Base-by-base conservation (phyloP, 192 early-diverging fungal genomes). In the Dissophora globulifera region DNA sequence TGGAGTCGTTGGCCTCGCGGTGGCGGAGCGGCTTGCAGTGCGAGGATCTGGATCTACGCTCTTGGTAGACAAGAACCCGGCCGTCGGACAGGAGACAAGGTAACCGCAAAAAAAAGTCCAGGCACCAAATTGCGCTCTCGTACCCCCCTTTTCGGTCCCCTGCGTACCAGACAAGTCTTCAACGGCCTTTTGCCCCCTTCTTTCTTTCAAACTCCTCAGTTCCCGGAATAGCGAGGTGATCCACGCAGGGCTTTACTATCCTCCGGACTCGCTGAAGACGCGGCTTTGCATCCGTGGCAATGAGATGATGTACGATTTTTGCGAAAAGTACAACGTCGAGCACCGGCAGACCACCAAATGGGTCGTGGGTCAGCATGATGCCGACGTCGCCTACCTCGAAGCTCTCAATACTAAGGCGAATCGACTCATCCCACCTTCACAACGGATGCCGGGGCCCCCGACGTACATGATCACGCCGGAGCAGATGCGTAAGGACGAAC, bases 201-300 rank as follows among this genome's bases (percentile, higher is more conserved):
- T 38, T 38, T 38, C 35, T 38, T 38, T 13, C 7, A 38, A 38
- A 38, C 13, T 58, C 2, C 10, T 11, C 26, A 88, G 92, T 65
- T 91, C 93, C 26, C 74, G 94, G 15, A 96, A 95, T 83, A 93
- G 90, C 58, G 91, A 95, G 67, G 91, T 96, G 15, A 96, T 96
- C 62, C 94, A 96, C 48, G 93, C 91, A 8, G 94, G 94, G 0
- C 79, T 96, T 13, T 93, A 94, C 79, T 96, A 95, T 45, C 92
- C 93, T 1, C 56, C 60, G 15, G 72, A 87, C 58, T 92, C 88
- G 32, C 75, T 95, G 33, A 93, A 93, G 65, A 93, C 93, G 11
- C 51, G 45, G 25, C 78, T 96, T 0, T 95, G 93, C 67, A 91
- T 93, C 23, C 81, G 87, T 3, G 94, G 94, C 23, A 93, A 91